Base-by-base conservation (phyloP, 331 rosid species). In the Erythrophleum ivorense region DNA sequence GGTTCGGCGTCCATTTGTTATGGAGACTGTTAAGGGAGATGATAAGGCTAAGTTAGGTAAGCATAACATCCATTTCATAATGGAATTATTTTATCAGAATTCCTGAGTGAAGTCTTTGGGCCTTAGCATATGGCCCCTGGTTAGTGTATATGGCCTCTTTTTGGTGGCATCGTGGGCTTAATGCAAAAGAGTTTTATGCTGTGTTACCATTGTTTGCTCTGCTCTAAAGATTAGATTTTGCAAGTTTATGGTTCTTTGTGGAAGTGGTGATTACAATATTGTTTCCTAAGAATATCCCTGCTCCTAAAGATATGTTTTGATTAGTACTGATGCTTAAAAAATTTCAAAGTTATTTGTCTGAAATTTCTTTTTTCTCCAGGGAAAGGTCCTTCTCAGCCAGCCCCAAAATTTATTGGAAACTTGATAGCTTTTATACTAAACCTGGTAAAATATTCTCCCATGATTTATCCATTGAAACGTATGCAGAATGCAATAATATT, bases 21-120 rank as follows among this genome's bases (percentile, higher is more conserved):
- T 88, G 92, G 98, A 95, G 90, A 93, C 99, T 66, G 98, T 95
- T 45, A 95, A 95, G 86, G 99, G 97, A 24, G 99, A 95, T 84
- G 99, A 95, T 86, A 65, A 81, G 83, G 99, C 99, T 73, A 95
- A 95, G 87, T 58, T 91, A 76, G 99, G 98, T 95, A 89, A 2
- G 88, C 80, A 75, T 80, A 33, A 33, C 65, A 2, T 46, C 15
- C 80, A 52, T 53, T 84, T 57, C 24, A 50, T 31, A 41, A 71
- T 52, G n/a, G 53, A 57, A 49, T 76, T 31, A 54, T 52, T 43
- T 33, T 24, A 24, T 57, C 6, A 24, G 58, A 53, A 36, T 40
- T 69, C 60, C n/a, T 13, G 5, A 41, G 40, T 64, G 10, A 1
- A 29, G 41, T 2, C 34, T 77, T 71, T 73, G 71, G 40, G 46